Percentiles rank a stretch among this genome's conserved stretches.
Conservation (phyloP, 2,329 filamentous ascomycete species). For the Claviceps capensis region DNA sequence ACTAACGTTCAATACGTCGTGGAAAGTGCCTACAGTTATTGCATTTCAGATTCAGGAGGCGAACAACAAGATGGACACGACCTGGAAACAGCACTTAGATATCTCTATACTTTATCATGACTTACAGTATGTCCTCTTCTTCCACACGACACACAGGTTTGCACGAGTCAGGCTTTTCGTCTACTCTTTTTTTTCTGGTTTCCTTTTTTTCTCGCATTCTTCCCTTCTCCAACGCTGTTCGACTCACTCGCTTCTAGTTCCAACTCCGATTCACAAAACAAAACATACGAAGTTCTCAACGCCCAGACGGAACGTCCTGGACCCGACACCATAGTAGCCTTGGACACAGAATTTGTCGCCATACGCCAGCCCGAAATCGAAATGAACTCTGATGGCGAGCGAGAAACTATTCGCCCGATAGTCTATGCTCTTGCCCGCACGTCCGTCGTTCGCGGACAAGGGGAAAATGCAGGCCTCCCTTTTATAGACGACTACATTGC, state of each 20-base stretch:
- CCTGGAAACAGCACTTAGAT: slow-evolving; percentile 77
- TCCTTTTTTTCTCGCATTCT: not conserved
- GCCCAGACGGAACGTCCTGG: slow-evolving; percentile 49
- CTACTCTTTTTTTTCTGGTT: not conserved
- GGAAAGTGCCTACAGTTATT: slow-evolving; percentile 86
- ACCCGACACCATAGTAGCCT: slow-evolving; percentile 63
- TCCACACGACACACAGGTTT: not conserved
- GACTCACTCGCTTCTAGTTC: slow-evolving; percentile 19
- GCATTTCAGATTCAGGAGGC: slow-evolving; percentile 72
- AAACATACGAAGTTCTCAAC: slow-evolving; percentile 47
- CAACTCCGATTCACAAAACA: slow-evolving; percentile 18
- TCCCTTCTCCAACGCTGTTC: not conserved
- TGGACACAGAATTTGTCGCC: slow-evolving; percentile 94
- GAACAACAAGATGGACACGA: slow-evolving; percentile 70
- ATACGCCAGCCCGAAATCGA: slow-evolving; percentile 89
- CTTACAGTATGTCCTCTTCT: slow-evolving; percentile 27
- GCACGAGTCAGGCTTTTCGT: slow-evolving; percentile 1
- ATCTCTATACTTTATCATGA: slow-evolving; percentile 73
- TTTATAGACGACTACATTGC: slow-evolving; percentile 98
- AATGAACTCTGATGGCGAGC: slow-evolving; percentile 85
- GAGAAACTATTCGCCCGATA: slow-evolving; percentile 81
- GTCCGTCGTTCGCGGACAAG: slow-evolving; percentile 73
- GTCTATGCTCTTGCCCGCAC: slow-evolving; percentile 87
- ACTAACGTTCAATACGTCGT: slow-evolving; percentile 73
- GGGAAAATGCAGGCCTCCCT: slow-evolving; percentile 63